Percentiles rank a stretch among this genome's conserved stretches.
Conservation (phyloP, 768 basidiomycete species). For the Lyophyllum semitale region DNA sequence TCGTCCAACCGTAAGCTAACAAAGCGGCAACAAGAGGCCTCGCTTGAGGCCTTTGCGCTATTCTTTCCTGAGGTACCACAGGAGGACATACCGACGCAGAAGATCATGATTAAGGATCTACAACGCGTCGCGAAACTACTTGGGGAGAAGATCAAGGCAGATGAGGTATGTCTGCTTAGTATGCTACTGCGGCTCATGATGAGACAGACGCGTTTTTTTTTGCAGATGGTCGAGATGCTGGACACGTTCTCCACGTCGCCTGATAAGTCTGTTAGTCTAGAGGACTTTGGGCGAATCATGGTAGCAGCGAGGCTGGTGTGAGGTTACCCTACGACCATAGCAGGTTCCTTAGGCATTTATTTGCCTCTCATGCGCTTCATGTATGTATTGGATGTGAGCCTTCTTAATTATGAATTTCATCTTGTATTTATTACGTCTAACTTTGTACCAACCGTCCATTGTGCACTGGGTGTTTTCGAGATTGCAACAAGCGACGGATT, state of each 20-base stretch:
- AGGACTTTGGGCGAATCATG: conserved; percentile 81
- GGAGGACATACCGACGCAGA: conserved; percentile 49
- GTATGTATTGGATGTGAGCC: too few relatives aligned
- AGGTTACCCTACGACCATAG: neutral
- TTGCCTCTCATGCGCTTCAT: too few relatives aligned
- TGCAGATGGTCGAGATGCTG: conserved; percentile 78
- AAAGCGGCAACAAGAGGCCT: conserved; percentile 51
- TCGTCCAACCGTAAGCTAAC: conserved; percentile 35
- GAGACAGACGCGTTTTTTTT: neutral
- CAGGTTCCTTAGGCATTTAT: too few relatives aligned
- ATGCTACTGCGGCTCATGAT: neutral
- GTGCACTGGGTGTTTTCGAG: too few relatives aligned
- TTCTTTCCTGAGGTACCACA: conserved; percentile 66
- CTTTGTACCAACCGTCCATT: too few relatives aligned
- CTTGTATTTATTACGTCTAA: too few relatives aligned
- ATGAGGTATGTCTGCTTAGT: conserved; percentile 55
- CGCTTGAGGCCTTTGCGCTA: conserved; percentile 62
- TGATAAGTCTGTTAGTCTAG: conserved; percentile 67
- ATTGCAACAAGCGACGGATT: too few relatives aligned
- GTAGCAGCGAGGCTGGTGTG: conserved; percentile 51
- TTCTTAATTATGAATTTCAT: too few relatives aligned
- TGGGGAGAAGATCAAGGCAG: conserved; percentile 70
- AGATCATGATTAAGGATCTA: conserved; percentile 69
- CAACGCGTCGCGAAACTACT: conserved; percentile 59
- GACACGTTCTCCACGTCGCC: conserved; percentile 69